Evolutionary conservation across 306 rosid genomes (phyloP).

Genomic region (Castanea mollissima): DNA sequence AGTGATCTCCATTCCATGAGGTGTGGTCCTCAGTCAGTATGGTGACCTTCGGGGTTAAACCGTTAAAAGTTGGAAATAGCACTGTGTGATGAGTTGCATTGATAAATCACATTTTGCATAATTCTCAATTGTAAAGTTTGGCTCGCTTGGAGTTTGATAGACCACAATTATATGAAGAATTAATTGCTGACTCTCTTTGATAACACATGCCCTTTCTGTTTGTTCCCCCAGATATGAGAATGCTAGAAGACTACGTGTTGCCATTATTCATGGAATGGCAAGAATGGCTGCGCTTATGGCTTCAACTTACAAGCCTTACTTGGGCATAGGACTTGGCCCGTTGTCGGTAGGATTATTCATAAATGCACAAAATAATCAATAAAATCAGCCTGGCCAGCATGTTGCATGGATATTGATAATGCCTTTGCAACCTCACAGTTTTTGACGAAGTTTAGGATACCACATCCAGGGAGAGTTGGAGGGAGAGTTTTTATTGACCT

Average conservation of each 20-base stretch:
- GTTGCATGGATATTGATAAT: background rate
- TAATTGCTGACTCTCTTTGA: conserved; percentile 14
- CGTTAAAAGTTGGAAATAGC: background rate
- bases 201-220: background rate
- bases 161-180: background rate
- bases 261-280: conserved; percentile 89
- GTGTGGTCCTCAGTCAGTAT: background rate
- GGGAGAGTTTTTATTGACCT: conserved; percentile 75
- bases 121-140: background rate
- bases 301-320: conserved; percentile 83
- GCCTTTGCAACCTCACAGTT: conserved; percentile 43
- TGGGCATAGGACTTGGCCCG: conserved; percentile 96
- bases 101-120: background rate
- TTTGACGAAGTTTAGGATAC: conserved; percentile 84
- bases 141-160: background rate
- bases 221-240: conserved; percentile 60
- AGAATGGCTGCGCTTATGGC: conserved; percentile 99
- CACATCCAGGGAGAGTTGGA: conserved; percentile 94
- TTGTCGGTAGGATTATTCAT: conserved; percentile 54
- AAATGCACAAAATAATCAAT: background rate
- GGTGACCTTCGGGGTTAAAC: background rate
- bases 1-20: background rate
- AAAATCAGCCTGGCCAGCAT: conserved; percentile 12
- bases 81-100: background rate
- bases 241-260: conserved; percentile 74